Evolutionary conservation across 495 filamentous ascomycete genomes (phyloP).

Genomic region (Daldinia vernicosa): DNA sequence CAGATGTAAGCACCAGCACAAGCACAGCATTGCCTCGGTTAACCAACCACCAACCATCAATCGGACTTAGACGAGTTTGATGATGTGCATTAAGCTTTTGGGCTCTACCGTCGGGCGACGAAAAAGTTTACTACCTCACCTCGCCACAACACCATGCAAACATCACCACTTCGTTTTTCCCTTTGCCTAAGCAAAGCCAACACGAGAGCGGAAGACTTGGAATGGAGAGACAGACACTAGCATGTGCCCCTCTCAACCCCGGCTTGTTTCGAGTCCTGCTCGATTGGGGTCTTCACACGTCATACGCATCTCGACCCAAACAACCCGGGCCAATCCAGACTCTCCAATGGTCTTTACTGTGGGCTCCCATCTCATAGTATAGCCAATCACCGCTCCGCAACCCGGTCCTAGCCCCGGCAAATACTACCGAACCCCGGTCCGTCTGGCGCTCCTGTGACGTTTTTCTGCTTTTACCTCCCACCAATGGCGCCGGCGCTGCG

Average conservation of each 20-base stretch:
- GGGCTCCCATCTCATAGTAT: neutral
- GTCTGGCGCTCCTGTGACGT: constrained; percentile 31
- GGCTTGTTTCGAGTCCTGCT: constrained; percentile 8
- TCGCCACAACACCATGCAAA: constrained; percentile 26
- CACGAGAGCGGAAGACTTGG: neutral
- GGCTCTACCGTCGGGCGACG: constrained; percentile 5
- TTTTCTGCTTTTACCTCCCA: constrained; percentile 22
- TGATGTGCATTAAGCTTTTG: neutral
- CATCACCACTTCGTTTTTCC: constrained; percentile 16
- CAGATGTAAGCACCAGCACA: constrained; percentile 16
- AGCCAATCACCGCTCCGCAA: constrained; percentile 27
- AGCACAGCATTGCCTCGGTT: constrained; percentile 11
- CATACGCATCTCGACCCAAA: constrained; percentile 35
- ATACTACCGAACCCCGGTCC: constrained; percentile 28
- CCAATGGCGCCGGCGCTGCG: constrained; percentile 27
- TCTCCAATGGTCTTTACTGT: constrained; percentile 12
- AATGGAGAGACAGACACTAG: constrained; percentile 1
- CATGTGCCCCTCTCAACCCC: constrained; percentile 4
- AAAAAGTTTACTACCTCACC: neutral
- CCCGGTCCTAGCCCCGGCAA: constrained; percentile 36
- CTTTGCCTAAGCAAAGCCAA: constrained; percentile 9
- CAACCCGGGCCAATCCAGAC: constrained; percentile 26
- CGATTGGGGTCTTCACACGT: constrained; percentile 31
- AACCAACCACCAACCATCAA: constrained; percentile 13
- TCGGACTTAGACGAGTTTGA: neutral